Percentiles rank a stretch among this genome's conserved stretches.
phyloP scores from a whole-genome alignment of 805 yeast genomes.

The Candida nonsorbophila region DNA sequence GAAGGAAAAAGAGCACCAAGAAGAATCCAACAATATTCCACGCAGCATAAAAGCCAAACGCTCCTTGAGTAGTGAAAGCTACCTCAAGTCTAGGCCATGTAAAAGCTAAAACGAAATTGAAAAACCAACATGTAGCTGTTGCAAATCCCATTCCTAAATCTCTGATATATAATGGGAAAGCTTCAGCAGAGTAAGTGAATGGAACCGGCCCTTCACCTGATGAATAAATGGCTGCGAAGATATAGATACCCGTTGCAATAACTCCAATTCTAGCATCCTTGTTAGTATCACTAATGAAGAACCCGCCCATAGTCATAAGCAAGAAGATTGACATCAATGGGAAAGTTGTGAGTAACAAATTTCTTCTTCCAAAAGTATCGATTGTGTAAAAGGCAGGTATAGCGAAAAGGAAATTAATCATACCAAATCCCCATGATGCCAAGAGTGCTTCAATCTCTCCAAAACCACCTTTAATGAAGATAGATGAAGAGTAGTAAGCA shows the following conservation, averaged over 20 bases:
- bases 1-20: slow-evolving; percentile 64
- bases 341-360: slow-evolving; percentile 51
- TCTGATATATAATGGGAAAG: slow-evolving; percentile 69
- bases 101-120: slow-evolving; percentile 63
- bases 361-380: slow-evolving; percentile 72
- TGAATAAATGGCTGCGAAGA: slow-evolving; percentile 69
- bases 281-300: slow-evolving; percentile 51
- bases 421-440: slow-evolving; percentile 86
- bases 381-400: slow-evolving; percentile 78
- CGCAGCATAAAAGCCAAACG: slow-evolving; percentile 84
- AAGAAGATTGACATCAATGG: slow-evolving; percentile 58
- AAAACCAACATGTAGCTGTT: slow-evolving; percentile 71
- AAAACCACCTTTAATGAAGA: slow-evolving; percentile 66
- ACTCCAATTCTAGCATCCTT: slow-evolving; percentile 56
- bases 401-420: slow-evolving; percentile 74
- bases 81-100: slow-evolving; percentile 73
- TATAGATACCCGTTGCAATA: slow-evolving; percentile 66
- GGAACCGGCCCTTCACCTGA: slow-evolving; percentile 90
- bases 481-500: slow-evolving; percentile 78
- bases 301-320: slow-evolving; percentile 63
- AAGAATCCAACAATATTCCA: slow-evolving; percentile 72
- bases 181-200: slow-evolving; percentile 83
- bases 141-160: slow-evolving; percentile 79
- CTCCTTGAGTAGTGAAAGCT: slow-evolving; percentile 75
- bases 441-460: slow-evolving; percentile 57